Evolutionary conservation across 352 stramenopile genomes (phyloP).

Genomic region (Pythium grandisporangium): DNA sequence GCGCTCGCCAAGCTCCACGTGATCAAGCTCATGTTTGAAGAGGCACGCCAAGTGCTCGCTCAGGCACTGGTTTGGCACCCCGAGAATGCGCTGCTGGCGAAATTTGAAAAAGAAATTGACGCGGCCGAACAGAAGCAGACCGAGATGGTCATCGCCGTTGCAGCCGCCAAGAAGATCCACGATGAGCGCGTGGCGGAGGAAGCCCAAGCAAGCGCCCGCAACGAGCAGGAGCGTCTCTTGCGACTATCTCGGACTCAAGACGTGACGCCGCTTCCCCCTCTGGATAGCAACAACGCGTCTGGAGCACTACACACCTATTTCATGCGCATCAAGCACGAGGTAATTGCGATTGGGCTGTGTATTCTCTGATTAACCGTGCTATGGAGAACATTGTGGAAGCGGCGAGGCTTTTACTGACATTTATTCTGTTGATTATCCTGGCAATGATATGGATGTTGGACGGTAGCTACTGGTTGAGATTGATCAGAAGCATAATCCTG

Average conservation of each 20-base stretch:
- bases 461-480: slow-evolving; percentile 36
- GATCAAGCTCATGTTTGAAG: slow-evolving; percentile 47
- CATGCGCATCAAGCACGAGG: slow-evolving; percentile 47
- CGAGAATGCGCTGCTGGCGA: slow-evolving; percentile 34
- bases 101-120: slow-evolving; percentile 39
- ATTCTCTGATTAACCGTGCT: too few species aligned
- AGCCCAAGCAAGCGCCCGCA: slow-evolving; percentile 3
- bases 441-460: background rate
- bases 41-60: slow-evolving; percentile 27
- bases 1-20: slow-evolving; percentile 53
- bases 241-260: slow-evolving; percentile 16
- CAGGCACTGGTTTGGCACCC: slow-evolving; percentile 28
- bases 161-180: slow-evolving; percentile 17
- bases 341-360: too few species aligned
- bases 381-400: too few species aligned
- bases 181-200: slow-evolving; percentile 5
- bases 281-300: slow-evolving; percentile 35
- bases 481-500: slow-evolving; percentile 24
- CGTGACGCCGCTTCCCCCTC: slow-evolving; percentile 26
- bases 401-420: background rate
- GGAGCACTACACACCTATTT: slow-evolving; percentile 53
- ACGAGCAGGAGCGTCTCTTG: slow-evolving; percentile 38
- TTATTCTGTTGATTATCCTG: background rate
- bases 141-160: slow-evolving; percentile 17
- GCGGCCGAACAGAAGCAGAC: slow-evolving; percentile 16